Conservation (phyloP, 306 rosid genomes). For the Cicer judaicum region DNA sequence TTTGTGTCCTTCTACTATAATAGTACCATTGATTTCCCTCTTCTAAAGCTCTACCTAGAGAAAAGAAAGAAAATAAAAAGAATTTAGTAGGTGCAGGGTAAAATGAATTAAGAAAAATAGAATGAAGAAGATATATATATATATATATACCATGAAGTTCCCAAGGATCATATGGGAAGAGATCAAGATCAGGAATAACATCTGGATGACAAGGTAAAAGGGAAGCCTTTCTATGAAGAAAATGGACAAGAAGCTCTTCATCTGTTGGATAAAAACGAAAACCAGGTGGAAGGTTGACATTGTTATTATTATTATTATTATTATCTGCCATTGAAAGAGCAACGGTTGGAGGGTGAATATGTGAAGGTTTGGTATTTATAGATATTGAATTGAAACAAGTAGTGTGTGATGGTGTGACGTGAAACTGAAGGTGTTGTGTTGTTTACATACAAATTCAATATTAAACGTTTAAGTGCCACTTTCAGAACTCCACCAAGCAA, state of each 20-base stretch:
- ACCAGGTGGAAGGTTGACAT: conserved; percentile 87
- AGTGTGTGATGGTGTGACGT: conserved; percentile 49
- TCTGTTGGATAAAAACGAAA: conserved; percentile 87
- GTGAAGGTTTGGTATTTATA: conserved; percentile 58
- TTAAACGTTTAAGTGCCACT: conserved; percentile 9
- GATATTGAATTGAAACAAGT: neutral
- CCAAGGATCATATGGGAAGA: conserved; percentile 88
- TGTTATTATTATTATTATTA: conserved; percentile 53
- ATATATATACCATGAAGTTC: conserved; percentile 63
- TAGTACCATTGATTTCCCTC: conserved; percentile 93
- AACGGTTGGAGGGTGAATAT: conserved; percentile 23
- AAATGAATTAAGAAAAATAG: too few species aligned
- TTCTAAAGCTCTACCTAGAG: conserved; percentile 79
- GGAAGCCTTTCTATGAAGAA: conserved; percentile 85
- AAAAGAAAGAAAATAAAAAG: too few species aligned
- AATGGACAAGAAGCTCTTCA: conserved; percentile 93
- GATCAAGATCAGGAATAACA: conserved; percentile 94
- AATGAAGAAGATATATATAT: too few species aligned
- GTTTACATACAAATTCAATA: conserved; percentile 9
- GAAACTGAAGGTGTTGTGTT: conserved; percentile 58
- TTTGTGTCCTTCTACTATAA: conserved; percentile 81
- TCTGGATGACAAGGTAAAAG: conserved; percentile 94
- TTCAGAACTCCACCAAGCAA: conserved; percentile 42
- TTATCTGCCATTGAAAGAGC: conserved; percentile 54
- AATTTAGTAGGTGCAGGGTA: too few species aligned